Evolutionary conservation across 192 early-diverging fungal genomes (phyloP).

Genomic region (Linnemannia exigua): DNA sequence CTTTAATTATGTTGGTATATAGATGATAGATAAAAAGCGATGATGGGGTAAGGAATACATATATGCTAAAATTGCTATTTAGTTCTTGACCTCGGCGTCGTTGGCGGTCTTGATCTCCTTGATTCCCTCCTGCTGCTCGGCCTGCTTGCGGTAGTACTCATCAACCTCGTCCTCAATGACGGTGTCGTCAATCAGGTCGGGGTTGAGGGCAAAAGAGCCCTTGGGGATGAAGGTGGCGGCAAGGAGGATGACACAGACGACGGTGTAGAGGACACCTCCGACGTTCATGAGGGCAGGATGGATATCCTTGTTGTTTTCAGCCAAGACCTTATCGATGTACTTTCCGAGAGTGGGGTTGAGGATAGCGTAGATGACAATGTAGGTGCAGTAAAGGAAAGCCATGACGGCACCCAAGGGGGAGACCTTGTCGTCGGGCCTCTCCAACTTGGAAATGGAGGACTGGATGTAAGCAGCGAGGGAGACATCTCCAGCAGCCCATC

Average conservation of each 20-base stretch:
- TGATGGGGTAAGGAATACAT: background rate
- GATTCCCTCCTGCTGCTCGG: slow-evolving; percentile 5
- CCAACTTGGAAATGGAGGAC: slow-evolving; percentile 51
- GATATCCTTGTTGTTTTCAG: slow-evolving; percentile 33
- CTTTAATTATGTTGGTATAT: background rate
- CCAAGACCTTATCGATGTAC: slow-evolving; percentile 47
- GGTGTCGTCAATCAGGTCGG: slow-evolving; percentile 38
- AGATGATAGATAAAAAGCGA: background rate
- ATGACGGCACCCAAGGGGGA: slow-evolving; percentile 69
- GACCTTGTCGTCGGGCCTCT: slow-evolving; percentile 50
- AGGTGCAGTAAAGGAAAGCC: slow-evolving; percentile 68
- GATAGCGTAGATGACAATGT: slow-evolving; percentile 64
- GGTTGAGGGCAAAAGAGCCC: slow-evolving; percentile 65
- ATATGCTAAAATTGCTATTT: background rate
- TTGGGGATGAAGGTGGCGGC: slow-evolving; percentile 67
- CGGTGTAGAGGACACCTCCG: slow-evolving; percentile 62
- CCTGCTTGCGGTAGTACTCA: background rate
- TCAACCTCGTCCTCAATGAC: slow-evolving; percentile 39
- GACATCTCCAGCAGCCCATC: slow-evolving; percentile 74
- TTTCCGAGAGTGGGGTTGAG: slow-evolving; percentile 58
- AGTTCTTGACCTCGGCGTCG: background rate
- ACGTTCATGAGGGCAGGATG: slow-evolving; percentile 55
- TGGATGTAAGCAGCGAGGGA: slow-evolving; percentile 67
- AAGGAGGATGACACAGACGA: slow-evolving; percentile 61
- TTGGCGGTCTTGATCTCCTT: slow-evolving; percentile 13